phyloP scores from a whole-genome alignment of 345 rosid genomes.

The Eucalyptus pumila region DNA sequence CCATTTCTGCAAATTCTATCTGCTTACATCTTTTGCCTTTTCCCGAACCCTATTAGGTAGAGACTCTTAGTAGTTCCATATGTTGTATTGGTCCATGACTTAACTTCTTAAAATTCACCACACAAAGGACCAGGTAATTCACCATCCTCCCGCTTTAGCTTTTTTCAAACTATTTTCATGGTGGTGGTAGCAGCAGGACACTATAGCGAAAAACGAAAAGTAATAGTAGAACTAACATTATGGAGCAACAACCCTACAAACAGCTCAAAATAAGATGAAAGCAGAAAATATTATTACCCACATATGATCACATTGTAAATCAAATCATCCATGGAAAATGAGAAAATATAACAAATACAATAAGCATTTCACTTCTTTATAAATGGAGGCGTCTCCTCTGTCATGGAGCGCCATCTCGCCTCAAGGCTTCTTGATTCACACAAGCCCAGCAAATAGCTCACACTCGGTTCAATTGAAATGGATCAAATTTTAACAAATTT shows the following conservation, averaged over 20 bases:
- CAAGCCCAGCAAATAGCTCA: not conserved
- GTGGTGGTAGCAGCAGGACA: not conserved
- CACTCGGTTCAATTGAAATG: not conserved
- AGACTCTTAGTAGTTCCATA: not conserved
- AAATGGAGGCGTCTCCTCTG: not conserved
- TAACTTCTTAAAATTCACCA: not conserved
- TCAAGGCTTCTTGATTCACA: not conserved
- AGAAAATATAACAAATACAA: not conserved
- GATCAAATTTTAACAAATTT: not conserved
- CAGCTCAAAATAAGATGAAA: too few species aligned
- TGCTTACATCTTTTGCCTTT: too few species aligned
- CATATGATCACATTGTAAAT: not conserved
- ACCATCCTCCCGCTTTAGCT: not conserved
- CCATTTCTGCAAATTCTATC: too few species aligned
- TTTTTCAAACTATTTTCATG: not conserved
- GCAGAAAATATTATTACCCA: too few species aligned
- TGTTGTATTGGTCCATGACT: not conserved
- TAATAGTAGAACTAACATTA: not conserved
- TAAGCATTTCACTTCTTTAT: not conserved
- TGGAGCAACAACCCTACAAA: too few species aligned
- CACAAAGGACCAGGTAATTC: not conserved
- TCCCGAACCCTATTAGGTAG: too few species aligned
- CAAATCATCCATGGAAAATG: not conserved
- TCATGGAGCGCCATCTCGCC: not conserved
- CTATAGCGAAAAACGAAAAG: fast-evolving